Evolutionary conservation across 352 stramenopile species (phyloP), one percentile per base, ranked within the genome.

Genomic region (Pythium monospermum): DNA sequence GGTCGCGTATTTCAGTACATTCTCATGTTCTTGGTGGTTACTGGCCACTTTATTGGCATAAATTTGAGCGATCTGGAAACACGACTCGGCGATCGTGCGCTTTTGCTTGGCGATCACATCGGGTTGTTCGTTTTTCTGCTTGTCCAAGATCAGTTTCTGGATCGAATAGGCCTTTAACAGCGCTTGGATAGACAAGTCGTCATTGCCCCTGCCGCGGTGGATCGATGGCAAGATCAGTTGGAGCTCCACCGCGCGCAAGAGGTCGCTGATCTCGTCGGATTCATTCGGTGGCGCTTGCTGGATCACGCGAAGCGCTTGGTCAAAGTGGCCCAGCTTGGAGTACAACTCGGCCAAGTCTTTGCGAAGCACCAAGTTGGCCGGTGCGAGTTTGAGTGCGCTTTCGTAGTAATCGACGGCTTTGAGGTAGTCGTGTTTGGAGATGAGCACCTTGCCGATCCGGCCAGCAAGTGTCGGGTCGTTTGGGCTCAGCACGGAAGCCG

Each of bases 381-480:
- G 76, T 16, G 80, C 67, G 31, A 91, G 66, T 37, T 91, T 81
- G 36, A 98, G 58, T 12, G 91, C 87, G 25, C 76, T 88, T 50
- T 96, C 82, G 62, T 97, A 98, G 71, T 97, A 98, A 25, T 97
- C 87, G 7, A 97, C 78, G 21, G 93, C 92, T 50, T 93, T 86
- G 44, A 87, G 54, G 61, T 97, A 98, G 68, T 98, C 88, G 60
- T 98, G 93, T 50, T 94, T 98, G 26, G 85, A 78, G 49, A 97
- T 84, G 19, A 98, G 70, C 13, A 95, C 88, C 26, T 86, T 81
- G 28, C 90, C 93, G 28, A 98, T 96, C 27, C 84, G 82, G 0
- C 77, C 75, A 2, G 84, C 85, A 10, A 98, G 76, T 6, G 75
- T 85, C 16, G 82, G 71, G 41, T 92, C 79, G 25, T 71, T 74